Conservation (phyloP, 305 asterid species). For the Fraxinus latifolia region DNA sequence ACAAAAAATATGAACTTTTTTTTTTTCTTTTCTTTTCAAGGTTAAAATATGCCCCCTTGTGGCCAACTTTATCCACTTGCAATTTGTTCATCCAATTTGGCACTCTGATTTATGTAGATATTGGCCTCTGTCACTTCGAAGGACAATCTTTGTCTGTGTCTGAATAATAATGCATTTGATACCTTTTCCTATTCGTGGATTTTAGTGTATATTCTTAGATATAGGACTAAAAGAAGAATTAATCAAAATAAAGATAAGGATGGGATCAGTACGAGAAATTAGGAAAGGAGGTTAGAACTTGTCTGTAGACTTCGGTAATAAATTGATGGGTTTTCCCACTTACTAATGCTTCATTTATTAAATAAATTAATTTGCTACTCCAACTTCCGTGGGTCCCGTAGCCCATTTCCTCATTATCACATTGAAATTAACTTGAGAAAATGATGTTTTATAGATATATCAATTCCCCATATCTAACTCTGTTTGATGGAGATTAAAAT, state of each 20-base stretch:
- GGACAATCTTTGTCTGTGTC: not conserved
- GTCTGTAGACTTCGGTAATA: not conserved
- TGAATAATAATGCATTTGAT: not conserved
- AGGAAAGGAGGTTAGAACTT: not conserved
- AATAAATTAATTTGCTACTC: not conserved
- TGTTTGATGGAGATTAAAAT: too few species aligned
- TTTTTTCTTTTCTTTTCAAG: not conserved
- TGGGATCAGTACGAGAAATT: not conserved
- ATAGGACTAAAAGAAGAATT: not conserved
- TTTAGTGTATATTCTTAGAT: not conserved
- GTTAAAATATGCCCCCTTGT: not conserved
- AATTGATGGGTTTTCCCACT: not conserved
- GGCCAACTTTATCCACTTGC: not conserved
- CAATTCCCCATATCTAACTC: not conserved
- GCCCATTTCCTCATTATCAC: not conserved
- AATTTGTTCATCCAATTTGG: not conserved
- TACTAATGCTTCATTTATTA: not conserved
- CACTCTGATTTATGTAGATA: not conserved
- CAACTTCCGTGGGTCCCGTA: not conserved
- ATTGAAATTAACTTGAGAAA: not conserved
- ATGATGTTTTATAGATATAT: not conserved
- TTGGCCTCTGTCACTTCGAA: not conserved
- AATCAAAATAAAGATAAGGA: not conserved
- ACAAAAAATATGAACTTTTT: not conserved
- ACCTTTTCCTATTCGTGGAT: not conserved